Conservation (phyloP, 345 rosid species). For the Pugionium cornutum region DNA sequence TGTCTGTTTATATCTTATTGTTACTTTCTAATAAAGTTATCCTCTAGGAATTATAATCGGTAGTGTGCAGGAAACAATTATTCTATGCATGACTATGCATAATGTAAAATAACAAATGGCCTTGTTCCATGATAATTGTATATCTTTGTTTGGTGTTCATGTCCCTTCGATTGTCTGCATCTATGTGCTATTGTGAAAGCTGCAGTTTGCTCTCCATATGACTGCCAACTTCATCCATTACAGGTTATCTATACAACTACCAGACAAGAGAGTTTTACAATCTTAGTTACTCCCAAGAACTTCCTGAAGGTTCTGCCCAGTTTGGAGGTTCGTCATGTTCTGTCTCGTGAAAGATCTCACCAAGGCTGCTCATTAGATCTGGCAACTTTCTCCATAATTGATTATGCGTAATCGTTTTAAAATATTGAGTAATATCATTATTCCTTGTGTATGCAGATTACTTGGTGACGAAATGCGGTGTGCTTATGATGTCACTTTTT, state of each 20-base stretch:
- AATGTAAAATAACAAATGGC: conserved; percentile 18
- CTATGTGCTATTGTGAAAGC: conserved; percentile 23
- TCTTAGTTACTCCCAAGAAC: conserved; percentile 88
- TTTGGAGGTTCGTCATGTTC: conserved; percentile 72
- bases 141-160: background rate
- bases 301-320: conserved; percentile 74
- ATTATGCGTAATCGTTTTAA: conserved; percentile 8
- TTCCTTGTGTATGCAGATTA: conserved; percentile 61
- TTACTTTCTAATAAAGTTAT: background rate
- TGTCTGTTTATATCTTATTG: conserved; percentile 12
- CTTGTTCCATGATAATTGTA: conserved; percentile 7
- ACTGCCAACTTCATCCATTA: conserved; percentile 20
- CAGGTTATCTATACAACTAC: conserved; percentile 85
- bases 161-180: conserved; percentile 8
- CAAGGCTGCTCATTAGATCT: background rate
- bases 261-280: conserved; percentile 92
- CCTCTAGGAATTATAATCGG: conserved; percentile 1
- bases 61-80: conserved; percentile 23
- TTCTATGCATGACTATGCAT: conserved; percentile 16
- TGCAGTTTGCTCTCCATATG: conserved; percentile 15
- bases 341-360: background rate
- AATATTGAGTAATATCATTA: conserved; percentile 2
- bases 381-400: conserved; percentile 11
- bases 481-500: conserved; percentile 98
- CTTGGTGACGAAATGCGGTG: conserved; percentile 96